Conservation (phyloP, 257 asterid genomes). For the Linderniella brevidens region DNA sequence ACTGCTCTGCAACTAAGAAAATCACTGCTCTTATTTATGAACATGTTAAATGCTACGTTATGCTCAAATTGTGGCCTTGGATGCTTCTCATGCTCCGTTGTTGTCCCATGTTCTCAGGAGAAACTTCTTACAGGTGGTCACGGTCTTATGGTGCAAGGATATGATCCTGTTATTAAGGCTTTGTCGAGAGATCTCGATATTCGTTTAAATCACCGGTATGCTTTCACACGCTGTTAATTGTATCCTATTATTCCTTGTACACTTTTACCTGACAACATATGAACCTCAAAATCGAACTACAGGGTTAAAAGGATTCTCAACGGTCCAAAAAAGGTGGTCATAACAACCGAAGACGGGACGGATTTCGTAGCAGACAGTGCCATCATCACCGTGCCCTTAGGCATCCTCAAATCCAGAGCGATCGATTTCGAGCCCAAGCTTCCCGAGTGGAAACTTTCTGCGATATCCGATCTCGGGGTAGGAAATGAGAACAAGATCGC, state of each 20-base stretch:
- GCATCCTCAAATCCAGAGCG: slow-evolving; percentile 64
- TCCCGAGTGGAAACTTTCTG: slow-evolving; percentile 87
- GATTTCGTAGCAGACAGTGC: slow-evolving; percentile 76
- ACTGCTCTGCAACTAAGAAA: background rate
- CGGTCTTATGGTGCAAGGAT: slow-evolving; percentile 98
- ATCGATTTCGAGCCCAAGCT: slow-evolving; percentile 76
- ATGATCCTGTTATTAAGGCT: slow-evolving; percentile 63
- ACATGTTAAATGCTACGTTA: background rate
- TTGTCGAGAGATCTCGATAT: slow-evolving; percentile 65
- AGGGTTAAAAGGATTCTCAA: slow-evolving; percentile 61
- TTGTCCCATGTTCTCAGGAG: slow-evolving; percentile 42
- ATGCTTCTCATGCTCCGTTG: slow-evolving; percentile 8
- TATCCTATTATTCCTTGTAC: slow-evolving; percentile 2
- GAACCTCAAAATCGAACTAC: slow-evolving; percentile 8
- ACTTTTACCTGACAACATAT: slow-evolving; percentile 1
- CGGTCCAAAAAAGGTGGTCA: slow-evolving; percentile 55
- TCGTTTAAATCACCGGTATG: slow-evolving; percentile 82
- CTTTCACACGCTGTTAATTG: background rate
- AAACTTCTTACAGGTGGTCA: slow-evolving; percentile 94
- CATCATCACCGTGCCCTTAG: slow-evolving; percentile 81
- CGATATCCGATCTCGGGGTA: slow-evolving; percentile 83
- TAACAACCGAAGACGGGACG: slow-evolving; percentile 64
- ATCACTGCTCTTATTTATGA: too few relatives aligned
- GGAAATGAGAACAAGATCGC: slow-evolving; percentile 95
- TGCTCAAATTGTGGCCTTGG: slow-evolving; percentile 7